Conservation (phyloP, 192 early-diverging fungal species). For the Pilaira anomala region DNA sequence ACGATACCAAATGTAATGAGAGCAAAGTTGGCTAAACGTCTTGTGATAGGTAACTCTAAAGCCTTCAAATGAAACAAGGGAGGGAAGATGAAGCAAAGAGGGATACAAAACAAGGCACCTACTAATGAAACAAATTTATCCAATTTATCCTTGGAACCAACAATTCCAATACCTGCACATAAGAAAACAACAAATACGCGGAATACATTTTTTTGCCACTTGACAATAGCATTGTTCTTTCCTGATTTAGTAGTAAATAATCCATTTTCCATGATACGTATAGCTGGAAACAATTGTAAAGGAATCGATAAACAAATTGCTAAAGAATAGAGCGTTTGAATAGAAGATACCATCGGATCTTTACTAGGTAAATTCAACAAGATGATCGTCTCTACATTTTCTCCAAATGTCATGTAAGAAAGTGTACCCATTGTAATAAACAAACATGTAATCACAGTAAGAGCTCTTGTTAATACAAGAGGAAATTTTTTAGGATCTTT, state of each 20-base stretch:
- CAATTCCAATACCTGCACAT: constrained; percentile 58
- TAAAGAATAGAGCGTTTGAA: constrained; percentile 69
- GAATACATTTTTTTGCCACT: constrained; percentile 75
- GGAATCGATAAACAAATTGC: constrained; percentile 78
- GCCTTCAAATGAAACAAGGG: constrained; percentile 68
- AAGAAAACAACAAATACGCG: constrained; percentile 53
- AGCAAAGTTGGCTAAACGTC: constrained; percentile 43
- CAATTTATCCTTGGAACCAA: constrained; percentile 56
- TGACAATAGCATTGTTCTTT: constrained; percentile 53
- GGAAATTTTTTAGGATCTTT: constrained; percentile 55
- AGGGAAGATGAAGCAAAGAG: constrained; percentile 73
- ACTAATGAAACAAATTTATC: constrained; percentile 72
- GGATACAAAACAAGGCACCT: constrained; percentile 61
- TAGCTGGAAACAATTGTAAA: constrained; percentile 66
- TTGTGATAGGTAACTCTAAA: constrained; percentile 32
- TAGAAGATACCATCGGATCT: constrained; percentile 46
- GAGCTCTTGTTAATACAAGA: constrained; percentile 42
- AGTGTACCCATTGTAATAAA: constrained; percentile 47
- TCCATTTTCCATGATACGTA: constrained; percentile 65
- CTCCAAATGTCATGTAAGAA: constrained; percentile 67
- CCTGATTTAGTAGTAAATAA: constrained; percentile 54
- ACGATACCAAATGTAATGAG: constrained; percentile 61
- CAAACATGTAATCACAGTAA: constrained; percentile 42
- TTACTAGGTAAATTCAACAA: constrained; percentile 65
- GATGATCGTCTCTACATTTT: constrained; percentile 67